A percentile compares a stretch with the other conserved stretches of the same genome.
Conservation (phyloP, 164 flowering plant species). For the Piper longum region DNA sequence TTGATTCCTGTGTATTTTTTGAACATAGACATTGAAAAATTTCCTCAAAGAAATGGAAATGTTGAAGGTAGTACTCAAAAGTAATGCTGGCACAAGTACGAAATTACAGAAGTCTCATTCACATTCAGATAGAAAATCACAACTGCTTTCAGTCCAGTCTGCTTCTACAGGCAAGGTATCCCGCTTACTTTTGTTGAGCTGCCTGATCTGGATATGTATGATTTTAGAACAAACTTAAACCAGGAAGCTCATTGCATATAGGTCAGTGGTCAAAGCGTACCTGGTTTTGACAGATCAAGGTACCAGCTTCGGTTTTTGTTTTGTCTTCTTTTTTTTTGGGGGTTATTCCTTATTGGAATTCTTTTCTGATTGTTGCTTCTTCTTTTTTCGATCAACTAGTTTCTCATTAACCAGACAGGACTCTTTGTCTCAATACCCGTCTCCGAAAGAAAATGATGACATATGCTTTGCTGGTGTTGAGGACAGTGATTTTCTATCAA, state of each 20-base stretch:
- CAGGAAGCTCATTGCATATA: neutral
- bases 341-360: neutral
- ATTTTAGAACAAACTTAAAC: too few species aligned
- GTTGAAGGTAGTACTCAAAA: conserved; percentile 9
- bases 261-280: neutral
- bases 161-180: neutral
- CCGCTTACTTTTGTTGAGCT: neutral
- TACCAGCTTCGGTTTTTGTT: neutral
- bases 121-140: neutral
- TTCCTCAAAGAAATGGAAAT: conserved; percentile 16
- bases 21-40: conserved; percentile 14
- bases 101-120: neutral
- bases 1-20: neutral
- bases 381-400: too few species aligned
- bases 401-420: neutral
- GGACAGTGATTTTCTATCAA: conserved; percentile 13
- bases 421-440: neutral
- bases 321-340: neutral
- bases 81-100: neutral
- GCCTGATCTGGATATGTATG: neutral
- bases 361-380: neutral
- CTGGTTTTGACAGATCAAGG: neutral
- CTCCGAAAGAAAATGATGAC: neutral
- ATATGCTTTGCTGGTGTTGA: conserved; percentile 2
- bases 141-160: neutral